phyloP scores from a whole-genome alignment of 805 yeast genomes.

The Candida pseudofarinosa region DNA sequence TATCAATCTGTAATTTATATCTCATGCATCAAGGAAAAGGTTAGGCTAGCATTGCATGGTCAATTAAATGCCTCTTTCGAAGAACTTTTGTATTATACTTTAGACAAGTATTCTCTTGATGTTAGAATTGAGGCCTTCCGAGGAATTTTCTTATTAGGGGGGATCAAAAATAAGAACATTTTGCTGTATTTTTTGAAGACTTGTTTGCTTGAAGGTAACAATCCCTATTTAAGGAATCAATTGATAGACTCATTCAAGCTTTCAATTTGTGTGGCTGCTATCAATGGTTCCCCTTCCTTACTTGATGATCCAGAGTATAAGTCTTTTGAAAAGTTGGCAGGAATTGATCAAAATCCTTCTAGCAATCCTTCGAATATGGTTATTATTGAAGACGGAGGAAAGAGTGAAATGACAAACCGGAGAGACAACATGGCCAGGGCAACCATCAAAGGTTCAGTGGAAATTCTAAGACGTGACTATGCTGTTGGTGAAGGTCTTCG shows the following conservation, averaged over 20 bases:
- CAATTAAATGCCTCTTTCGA: conserved; percentile 48
- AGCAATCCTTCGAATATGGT: conserved; percentile 39
- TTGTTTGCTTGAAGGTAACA: conserved; percentile 48
- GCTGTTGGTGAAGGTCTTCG: conserved; percentile 55
- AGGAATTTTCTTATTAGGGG: conserved; percentile 71
- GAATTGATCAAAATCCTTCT: conserved; percentile 14
- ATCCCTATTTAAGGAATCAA: conserved; percentile 47
- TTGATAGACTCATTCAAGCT: conserved; percentile 45
- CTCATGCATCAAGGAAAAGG: conserved; percentile 55
- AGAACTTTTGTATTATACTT: conserved; percentile 53
- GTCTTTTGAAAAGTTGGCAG: conserved; percentile 25
- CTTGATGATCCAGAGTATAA: conserved; percentile 65
- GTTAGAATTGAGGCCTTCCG: conserved; percentile 66
- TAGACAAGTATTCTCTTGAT: conserved; percentile 41
- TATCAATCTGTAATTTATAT: conserved; percentile 53
- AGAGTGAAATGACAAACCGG: conserved; percentile 44
- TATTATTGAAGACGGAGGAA: conserved; percentile 52
- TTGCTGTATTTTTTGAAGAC: conserved; percentile 59
- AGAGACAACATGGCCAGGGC: conserved; percentile 64
- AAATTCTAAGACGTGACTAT: conserved; percentile 57
- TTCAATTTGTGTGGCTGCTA: conserved; percentile 63
- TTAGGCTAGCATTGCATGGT: conserved; percentile 55
- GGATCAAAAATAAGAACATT: conserved; percentile 59
- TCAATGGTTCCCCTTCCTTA: conserved; percentile 54
- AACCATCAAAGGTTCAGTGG: conserved; percentile 62